These are phyloP conservation scores for Suillus discolor DNA, from an alignment of 768 basidiomycete genomes.

Conservation along the genomic window DNA sequence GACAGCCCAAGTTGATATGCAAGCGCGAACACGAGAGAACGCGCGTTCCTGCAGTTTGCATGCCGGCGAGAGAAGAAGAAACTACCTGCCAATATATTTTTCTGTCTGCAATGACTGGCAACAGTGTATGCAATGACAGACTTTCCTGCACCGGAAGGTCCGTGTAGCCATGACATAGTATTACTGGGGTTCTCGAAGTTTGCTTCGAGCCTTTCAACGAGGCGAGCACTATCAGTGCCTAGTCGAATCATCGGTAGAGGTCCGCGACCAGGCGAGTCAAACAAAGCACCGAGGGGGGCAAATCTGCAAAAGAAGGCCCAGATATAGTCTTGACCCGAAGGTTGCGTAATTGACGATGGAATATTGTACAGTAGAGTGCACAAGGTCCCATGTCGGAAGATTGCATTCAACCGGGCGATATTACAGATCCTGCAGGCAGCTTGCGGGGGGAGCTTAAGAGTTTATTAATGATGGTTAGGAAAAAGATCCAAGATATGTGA, in stretches of 20 bases:
- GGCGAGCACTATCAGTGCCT: not conserved
- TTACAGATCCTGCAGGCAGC: not conserved
- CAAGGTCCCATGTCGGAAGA: not conserved
- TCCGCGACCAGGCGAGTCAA: not conserved
- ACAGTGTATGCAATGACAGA: slow-evolving; percentile 1
- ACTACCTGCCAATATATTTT: not conserved
- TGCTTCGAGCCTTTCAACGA: not conserved
- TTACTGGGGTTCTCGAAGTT: not conserved
- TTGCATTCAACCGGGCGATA: not conserved
- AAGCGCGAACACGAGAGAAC: not conserved
- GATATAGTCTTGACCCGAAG: not conserved
- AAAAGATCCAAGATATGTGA: not conserved
- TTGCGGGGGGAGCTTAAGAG: not conserved
- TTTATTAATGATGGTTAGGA: not conserved
- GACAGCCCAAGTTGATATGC: not conserved
- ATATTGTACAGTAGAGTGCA: not conserved
- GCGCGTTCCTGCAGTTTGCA: not conserved
- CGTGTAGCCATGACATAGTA: not conserved
- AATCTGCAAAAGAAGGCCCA: slow-evolving; percentile 3
- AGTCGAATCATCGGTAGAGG: not conserved
- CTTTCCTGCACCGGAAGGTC: not conserved
- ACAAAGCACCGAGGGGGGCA: not conserved
- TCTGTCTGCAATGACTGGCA: slow-evolving; percentile 1
- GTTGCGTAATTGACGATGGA: not conserved
- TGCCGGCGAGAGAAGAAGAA: not conserved